Evolutionary conservation across 2,329 filamentous ascomycete species (phyloP), one percentile per base, ranked within the genome.

Genomic region (Escovopsis sp.): DNA sequence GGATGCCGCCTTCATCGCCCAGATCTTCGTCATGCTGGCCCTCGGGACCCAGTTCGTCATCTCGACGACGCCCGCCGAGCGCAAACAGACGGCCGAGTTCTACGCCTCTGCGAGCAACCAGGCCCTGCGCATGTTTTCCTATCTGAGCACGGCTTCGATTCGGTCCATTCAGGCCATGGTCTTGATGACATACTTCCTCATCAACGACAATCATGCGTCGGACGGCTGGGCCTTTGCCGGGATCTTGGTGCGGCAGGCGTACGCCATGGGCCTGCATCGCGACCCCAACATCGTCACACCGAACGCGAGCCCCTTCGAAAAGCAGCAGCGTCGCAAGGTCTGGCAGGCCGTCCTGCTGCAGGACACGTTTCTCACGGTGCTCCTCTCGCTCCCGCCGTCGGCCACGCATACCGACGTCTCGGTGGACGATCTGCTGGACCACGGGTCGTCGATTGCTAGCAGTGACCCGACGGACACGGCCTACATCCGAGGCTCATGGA

Each of bases 151-250:
- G 31, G 78, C 80, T 2, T 82, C 78, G 0, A 65, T 85, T 34
- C 65, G 74, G 17, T 81, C 79, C 1, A 73, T 87, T 23, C 79
- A 85, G 53, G 74, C 82, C 31, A 87, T 87, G 80, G 76, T 86
- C 1, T 57, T 88, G 38, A 75, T 86, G 39, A 76, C 76, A 0
- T 87, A 87, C 50, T 88, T 88, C 46, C 63, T 88, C 26, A 86
- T 87, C 61, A 88, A 88, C 47, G 81, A 88, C 53, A 86, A 86
- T 47, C 81, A 87, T 47, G 80, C 80, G 4, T 82, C 78, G 0
- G 82, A 88, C 50, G 82, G 81, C 2, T 88, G 81, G 76, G 77
- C 80, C 0, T 88, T 86, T 61, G 79, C 78, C 0, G 82, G 82
- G 5, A 77, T 88, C 18, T 55, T 85, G 16, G 76, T 84, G 43